A percentile compares a stretch with the other conserved stretches of the same genome.
phyloP scores from a whole-genome alignment of 2,329 filamentous ascomycete species.

The Epichloe gansuensis region DNA sequence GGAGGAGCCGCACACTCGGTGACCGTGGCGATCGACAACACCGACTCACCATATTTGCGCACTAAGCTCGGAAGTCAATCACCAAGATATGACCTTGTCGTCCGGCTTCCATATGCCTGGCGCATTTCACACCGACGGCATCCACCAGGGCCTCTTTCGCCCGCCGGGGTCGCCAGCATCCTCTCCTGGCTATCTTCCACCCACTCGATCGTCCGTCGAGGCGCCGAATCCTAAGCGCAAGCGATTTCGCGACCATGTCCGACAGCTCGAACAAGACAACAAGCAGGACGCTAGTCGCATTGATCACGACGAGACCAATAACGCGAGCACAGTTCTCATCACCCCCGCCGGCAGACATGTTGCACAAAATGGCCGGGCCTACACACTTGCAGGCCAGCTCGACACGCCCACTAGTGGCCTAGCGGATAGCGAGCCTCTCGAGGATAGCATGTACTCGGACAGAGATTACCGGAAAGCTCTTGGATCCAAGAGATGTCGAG shows the following conservation, averaged over 20 bases:
- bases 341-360: conserved; percentile 4
- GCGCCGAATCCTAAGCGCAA: conserved; percentile 32
- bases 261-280: background rate
- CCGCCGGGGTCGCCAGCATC: conserved; percentile 31
- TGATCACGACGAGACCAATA: background rate
- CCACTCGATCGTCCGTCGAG: conserved; percentile 11
- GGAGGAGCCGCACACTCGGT: background rate
- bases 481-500: conserved; percentile 31
- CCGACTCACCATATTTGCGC: background rate
- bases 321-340: conserved; percentile 2
- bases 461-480: conserved; percentile 41
- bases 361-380: conserved; percentile 14
- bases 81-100: conserved; percentile 1
- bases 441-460: conserved; percentile 45
- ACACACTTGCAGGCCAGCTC: conserved; percentile 42
- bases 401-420: conserved; percentile 30
- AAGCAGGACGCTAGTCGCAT: background rate
- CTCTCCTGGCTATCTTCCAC: conserved; percentile 26
- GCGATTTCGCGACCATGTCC: conserved; percentile 20
- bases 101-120: conserved; percentile 24
- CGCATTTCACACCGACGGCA: conserved; percentile 22
- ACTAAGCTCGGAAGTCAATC: background rate
- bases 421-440: conserved; percentile 25
- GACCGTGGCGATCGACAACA: background rate
- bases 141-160: conserved; percentile 35